Percentiles rank a stretch among this genome's conserved stretches.
Conservation (phyloP, 768 basidiomycete species). For the Podaxis sp. region DNA sequence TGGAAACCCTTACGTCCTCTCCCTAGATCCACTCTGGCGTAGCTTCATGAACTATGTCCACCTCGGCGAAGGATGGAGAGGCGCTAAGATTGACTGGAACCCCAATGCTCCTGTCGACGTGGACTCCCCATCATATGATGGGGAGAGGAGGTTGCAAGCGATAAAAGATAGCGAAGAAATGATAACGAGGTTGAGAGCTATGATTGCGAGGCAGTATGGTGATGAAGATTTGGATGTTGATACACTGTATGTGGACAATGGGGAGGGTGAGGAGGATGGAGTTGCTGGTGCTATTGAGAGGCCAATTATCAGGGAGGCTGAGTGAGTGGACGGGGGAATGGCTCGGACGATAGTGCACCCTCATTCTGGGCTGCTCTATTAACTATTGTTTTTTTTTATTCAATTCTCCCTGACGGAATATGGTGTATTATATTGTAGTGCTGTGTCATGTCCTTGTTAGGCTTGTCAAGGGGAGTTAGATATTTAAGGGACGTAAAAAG, state of each 20-base stretch:
- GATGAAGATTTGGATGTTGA: constrained; percentile 29
- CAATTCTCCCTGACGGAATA: no score
- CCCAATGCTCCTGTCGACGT: constrained; percentile 18
- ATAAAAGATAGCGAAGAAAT: constrained; percentile 38
- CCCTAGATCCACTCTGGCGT: constrained; percentile 63
- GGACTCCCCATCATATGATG: constrained; percentile 32
- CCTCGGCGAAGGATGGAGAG: constrained; percentile 52
- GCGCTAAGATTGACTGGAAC: constrained; percentile 24
- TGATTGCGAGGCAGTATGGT: constrained; percentile 31
- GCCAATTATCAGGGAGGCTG: constrained; percentile 31
- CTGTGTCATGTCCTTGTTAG: no score
- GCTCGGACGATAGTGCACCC: no score
- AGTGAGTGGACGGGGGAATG: constrained; percentile 19
- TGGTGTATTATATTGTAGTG: no score
- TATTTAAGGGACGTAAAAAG: no score
- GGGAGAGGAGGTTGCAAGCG: constrained; percentile 25
- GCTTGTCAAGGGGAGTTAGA: no score
- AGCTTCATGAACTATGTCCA: constrained; percentile 58
- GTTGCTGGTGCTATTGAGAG: constrained; percentile 28
- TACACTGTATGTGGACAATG: constrained; percentile 22
- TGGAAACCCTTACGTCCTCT: constrained; percentile 57
- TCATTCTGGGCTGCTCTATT: no score
- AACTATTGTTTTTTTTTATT: no score
- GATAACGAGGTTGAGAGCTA: constrained; percentile 30
- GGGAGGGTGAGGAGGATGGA: constrained; percentile 25